Evolutionary conservation across 352 stramenopile species (phyloP), one percentile per base, ranked within the genome.

Genomic region (Pythium insidiosum): DNA sequence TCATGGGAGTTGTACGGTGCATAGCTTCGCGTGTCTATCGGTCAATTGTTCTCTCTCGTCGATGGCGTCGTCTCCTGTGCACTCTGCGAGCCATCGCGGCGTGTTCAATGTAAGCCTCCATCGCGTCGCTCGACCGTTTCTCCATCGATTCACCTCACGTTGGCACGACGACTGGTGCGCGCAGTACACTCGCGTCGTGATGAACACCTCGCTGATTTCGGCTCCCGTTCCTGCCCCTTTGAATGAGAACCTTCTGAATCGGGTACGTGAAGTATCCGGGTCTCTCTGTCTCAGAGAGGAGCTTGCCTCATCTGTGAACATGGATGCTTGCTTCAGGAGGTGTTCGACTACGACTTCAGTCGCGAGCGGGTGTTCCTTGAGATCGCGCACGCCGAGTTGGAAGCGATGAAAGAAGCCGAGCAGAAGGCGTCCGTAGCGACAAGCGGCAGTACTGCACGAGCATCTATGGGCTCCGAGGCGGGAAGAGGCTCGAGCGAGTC

Each of bases 331-430:
- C 10, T 38, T 22, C 42, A 86, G 73, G 65, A 78, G 33, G 63
- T 87, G 26, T 87, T 83, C 45, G 66, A 82, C 56, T 87, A 87
- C 53, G 71, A 84, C 50, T 87, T 87, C 36, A 81, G 59, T 28
- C 66, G 66, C 15, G 73, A 87, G 41, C 70, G 68, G 33, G 68
- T 77, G 38, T 83, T 84, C 47, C 41, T 87, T 16, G 71, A 83
- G 57, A 85, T 85, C 37, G 66, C 68, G 1, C 57, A 72, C n/a
- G 64, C 68, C 0, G 64, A 85, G 45, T 70, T 85, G 29, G 57
- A 66, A 29, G 72, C 68, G 13, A 78, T 63, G 66, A 63, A 50
- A 22, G 61, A 67, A 37, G 53, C 56, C 2, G 56, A 68, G 9
- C 29, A 50, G 18, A 44, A 38, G 6, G 25, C 50, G 18, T 43